Conservation (phyloP, 1,139 yeast species). For the Protomyces macrosporus region DNA sequence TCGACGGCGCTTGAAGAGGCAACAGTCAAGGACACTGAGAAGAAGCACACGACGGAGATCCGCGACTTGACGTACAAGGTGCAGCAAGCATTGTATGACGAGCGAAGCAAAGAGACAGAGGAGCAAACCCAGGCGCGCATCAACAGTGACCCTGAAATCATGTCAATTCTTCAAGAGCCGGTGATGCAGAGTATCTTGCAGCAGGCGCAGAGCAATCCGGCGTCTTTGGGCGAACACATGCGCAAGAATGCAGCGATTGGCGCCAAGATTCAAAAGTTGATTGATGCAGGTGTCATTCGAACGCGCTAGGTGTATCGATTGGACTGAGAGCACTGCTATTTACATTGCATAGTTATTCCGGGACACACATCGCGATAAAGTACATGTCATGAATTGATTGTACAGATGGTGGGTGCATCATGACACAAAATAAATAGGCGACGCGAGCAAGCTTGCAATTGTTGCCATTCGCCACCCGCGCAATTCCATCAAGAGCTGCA, state of each 20-base stretch:
- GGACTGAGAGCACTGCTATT: no score
- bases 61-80: slow-evolving; percentile 80
- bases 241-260: slow-evolving; percentile 80
- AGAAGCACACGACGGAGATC: slow-evolving; percentile 56
- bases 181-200: slow-evolving; percentile 92
- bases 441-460: no score
- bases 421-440: no score
- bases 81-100: slow-evolving; percentile 66
- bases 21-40: slow-evolving; percentile 64
- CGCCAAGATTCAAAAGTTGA: slow-evolving; percentile 79
- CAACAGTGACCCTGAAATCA: slow-evolving; percentile 86
- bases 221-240: slow-evolving; percentile 96
- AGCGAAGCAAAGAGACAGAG: slow-evolving; percentile 84
- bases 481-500: no score
- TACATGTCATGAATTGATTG: no score
- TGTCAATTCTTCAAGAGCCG: slow-evolving; percentile 85
- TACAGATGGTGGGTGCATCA: no score
- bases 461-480: no score
- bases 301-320: slow-evolving; percentile 47
- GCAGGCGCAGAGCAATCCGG: slow-evolving; percentile 94
- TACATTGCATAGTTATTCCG: no score
- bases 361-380: no score
- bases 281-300: slow-evolving; percentile 96
- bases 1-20: slow-evolving; percentile 78
- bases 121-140: slow-evolving; percentile 92